These are phyloP conservation scores for Caryopteris hybrid DNA, from an alignment of 305 asterid genomes.

Conservation along the genomic window DNA sequence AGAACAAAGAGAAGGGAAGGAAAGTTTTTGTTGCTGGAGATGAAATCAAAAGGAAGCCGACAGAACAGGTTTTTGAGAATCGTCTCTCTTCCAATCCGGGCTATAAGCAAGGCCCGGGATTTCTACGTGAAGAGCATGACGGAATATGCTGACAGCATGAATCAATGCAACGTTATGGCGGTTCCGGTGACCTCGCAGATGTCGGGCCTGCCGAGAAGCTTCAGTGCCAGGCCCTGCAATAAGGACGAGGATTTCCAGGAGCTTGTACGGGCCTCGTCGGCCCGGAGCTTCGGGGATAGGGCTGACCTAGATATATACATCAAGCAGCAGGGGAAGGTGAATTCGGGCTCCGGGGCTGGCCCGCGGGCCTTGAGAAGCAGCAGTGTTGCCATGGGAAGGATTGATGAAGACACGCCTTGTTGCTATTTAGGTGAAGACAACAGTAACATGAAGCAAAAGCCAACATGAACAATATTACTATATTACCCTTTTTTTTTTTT, in stretches of 20 bases:
- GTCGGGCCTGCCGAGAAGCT: constrained; percentile 48
- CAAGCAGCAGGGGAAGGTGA: constrained; percentile 27
- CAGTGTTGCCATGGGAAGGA: constrained; percentile 78
- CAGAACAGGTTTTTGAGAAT: constrained; percentile 42
- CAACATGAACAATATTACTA: no score
- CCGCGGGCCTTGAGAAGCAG: constrained; percentile 32
- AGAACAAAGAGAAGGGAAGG: no score
- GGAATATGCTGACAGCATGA: constrained; percentile 28
- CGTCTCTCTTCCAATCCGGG: constrained; percentile 48
- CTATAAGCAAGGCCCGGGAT: constrained; percentile 47
- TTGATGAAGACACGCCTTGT: constrained; percentile 64
- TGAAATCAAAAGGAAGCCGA: constrained; percentile 41
- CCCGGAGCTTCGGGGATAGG: constrained; percentile 22
- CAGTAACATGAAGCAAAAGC: not conserved
- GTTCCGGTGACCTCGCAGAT: constrained; percentile 22
- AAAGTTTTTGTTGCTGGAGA: no score
- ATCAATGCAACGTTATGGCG: constrained; percentile 16
- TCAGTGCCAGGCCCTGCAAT: constrained; percentile 35
- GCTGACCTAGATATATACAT: constrained; percentile 20
- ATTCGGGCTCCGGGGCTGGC: no score
- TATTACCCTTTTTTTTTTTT: no score
- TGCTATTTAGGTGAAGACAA: constrained; percentile 40
- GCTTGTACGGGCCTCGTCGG: constrained; percentile 50
- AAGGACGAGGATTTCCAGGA: constrained; percentile 36
- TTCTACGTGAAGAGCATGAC: constrained; percentile 52